These are phyloP conservation scores for Colletotrichum cuscutae DNA, from an alignment of 2,329 filamentous ascomycete species.

Conservation along the genomic window DNA sequence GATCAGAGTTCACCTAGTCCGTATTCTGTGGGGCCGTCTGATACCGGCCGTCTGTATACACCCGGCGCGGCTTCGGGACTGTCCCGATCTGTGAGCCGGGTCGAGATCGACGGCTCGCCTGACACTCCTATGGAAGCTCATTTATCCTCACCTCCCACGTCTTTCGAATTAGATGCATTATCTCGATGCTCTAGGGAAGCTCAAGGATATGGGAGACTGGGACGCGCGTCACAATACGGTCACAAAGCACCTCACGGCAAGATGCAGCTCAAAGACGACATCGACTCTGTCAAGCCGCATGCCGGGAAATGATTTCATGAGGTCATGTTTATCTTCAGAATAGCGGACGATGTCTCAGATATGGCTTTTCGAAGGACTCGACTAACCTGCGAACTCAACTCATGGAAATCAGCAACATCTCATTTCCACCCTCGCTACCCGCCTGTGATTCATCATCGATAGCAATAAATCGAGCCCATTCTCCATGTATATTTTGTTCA, in stretches of 20 bases:
- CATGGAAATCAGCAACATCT: no score
- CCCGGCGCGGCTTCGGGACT: neutral
- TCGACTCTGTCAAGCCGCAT: neutral
- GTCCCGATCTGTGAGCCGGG: neutral
- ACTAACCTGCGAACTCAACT: no score
- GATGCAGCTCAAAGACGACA: neutral
- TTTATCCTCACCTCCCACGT: neutral
- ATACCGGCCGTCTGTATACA: neutral
- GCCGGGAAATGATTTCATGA: no score
- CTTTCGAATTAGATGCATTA: neutral
- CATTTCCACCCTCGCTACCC: no score
- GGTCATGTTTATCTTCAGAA: no score
- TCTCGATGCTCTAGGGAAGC: neutral
- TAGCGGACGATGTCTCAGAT: no score
- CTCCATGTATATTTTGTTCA: no score
- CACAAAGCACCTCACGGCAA: neutral
- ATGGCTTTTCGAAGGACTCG: no score
- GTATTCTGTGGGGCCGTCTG: neutral
- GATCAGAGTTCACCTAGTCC: neutral
- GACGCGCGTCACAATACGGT: neutral
- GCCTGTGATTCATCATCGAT: no score
- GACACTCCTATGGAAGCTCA: neutral
- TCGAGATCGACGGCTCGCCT: neutral
- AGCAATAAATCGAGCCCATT: no score
- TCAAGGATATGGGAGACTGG: neutral